Evolutionary conservation across 73 alveolate genomes (phyloP).

Genomic region (Blepharisma japonicum): DNA sequence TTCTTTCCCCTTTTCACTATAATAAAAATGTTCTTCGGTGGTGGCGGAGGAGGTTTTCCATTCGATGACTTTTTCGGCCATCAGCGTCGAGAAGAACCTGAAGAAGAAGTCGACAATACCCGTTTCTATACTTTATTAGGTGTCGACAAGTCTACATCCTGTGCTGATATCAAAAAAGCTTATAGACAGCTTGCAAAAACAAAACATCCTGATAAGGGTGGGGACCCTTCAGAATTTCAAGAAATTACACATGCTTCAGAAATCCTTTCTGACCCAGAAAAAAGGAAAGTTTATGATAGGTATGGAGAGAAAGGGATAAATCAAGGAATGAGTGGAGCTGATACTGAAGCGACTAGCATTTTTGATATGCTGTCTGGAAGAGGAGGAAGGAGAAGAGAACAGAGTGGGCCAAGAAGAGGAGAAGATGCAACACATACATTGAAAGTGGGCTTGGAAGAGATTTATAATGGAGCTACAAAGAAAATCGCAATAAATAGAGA

Average conservation of each 20-base stretch:
- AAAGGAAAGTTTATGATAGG: slow-evolving; percentile 93
- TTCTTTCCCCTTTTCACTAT: too few relatives aligned
- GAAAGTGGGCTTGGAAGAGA: slow-evolving; percentile 86
- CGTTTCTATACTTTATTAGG: slow-evolving; percentile 85
- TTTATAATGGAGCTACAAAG: slow-evolving; percentile 86
- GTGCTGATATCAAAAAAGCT: slow-evolving; percentile 90
- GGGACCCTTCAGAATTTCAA: slow-evolving; percentile 93
- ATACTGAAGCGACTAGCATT: slow-evolving; percentile 73
- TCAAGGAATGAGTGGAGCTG: slow-evolving; percentile 86
- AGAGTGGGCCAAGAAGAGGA: slow-evolving; percentile 73
- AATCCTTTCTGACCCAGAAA: slow-evolving; percentile 86
- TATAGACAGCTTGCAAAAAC: slow-evolving; percentile 74
- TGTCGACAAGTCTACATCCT: slow-evolving; percentile 72
- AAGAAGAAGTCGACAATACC: slow-evolving; percentile 85
- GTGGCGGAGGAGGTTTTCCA: slow-evolving; percentile 58
- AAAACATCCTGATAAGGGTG: slow-evolving; percentile 99
- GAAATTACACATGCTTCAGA: slow-evolving; percentile 91
- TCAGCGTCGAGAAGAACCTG: slow-evolving; percentile 46
- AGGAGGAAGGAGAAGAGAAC: slow-evolving; percentile 68
- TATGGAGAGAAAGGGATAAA: slow-evolving; percentile 96
- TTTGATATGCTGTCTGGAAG: slow-evolving; percentile 89
- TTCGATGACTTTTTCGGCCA: slow-evolving; percentile 35
- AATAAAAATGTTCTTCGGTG: slow-evolving; percentile 35
- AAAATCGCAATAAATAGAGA: slow-evolving; percentile 81
- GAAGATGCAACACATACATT: slow-evolving; percentile 77